Conservation (phyloP, 495 filamentous ascomycete genomes). For the Talaromyces liani region DNA sequence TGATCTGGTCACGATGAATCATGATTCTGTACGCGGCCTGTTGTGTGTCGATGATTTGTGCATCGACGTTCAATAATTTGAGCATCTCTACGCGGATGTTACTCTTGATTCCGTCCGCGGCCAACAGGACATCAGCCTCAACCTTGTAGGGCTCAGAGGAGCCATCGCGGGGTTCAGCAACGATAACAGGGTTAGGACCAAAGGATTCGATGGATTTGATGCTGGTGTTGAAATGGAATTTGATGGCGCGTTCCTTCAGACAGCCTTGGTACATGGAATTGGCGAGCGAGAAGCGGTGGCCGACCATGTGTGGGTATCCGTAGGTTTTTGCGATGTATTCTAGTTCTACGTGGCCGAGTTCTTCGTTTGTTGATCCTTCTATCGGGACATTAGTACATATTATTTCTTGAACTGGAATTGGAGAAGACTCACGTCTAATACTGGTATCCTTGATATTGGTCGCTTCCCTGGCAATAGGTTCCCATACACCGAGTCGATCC, state of each 20-base stretch:
- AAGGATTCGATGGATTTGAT: slow-evolving; percentile 48
- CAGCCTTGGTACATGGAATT: slow-evolving; percentile 61
- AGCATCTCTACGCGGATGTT: slow-evolving; percentile 56
- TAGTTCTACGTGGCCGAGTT: slow-evolving; percentile 64
- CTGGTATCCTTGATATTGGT: slow-evolving; percentile 46
- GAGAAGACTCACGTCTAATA: slow-evolving; percentile 35
- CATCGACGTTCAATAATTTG: slow-evolving; percentile 40
- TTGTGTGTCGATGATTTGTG: slow-evolving; percentile 60
- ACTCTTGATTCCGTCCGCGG: slow-evolving; percentile 68
- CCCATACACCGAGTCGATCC: slow-evolving; percentile 61
- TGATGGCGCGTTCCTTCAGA: slow-evolving; percentile 53
- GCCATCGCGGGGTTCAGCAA: slow-evolving; percentile 47
- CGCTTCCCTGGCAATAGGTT: slow-evolving; percentile 57
- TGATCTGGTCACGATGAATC: slow-evolving; percentile 61
- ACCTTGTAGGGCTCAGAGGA: slow-evolving; percentile 42
- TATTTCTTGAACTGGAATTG: background rate
- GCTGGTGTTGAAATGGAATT: slow-evolving; percentile 58
- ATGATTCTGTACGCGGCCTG: slow-evolving; percentile 85
- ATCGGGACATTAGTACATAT: background rate
- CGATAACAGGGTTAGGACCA: slow-evolving; percentile 47
- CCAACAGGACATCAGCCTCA: slow-evolving; percentile 62
- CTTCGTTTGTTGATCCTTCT: slow-evolving; percentile 60
- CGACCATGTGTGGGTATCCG: slow-evolving; percentile 69
- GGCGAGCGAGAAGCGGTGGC: slow-evolving; percentile 69
- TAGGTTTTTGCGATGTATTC: slow-evolving; percentile 59